These are phyloP conservation scores for Babesia caballi DNA, from an alignment of 169 alveolate species.

Conservation along the genomic window DNA sequence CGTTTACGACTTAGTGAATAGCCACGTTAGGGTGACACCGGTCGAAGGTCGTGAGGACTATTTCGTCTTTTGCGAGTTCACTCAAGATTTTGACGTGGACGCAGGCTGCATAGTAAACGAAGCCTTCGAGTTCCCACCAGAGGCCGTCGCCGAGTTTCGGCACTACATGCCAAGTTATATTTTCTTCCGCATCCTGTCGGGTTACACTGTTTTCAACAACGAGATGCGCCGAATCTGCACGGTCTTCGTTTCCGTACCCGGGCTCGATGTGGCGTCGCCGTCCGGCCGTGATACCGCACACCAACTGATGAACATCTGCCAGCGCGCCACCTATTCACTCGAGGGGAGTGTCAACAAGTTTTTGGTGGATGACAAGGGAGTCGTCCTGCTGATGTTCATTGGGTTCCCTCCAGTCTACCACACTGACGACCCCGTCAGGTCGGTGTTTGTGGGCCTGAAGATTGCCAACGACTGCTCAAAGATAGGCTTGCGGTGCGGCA, in stretches of 20 bases:
- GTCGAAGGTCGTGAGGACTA: constrained; percentile 16
- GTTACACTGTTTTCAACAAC: constrained; percentile 74
- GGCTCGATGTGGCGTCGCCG: constrained; percentile 67
- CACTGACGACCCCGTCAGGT: constrained; percentile 79
- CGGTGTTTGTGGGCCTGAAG: constrained; percentile 75
- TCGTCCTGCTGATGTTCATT: constrained; percentile 72
- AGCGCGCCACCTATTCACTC: constrained; percentile 40
- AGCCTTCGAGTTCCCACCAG: constrained; percentile 13
- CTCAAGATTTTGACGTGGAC: constrained; percentile 36
- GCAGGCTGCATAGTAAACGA: constrained; percentile 47
- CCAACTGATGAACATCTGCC: constrained; percentile 47
- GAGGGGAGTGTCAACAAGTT: constrained; percentile 80
- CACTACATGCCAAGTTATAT: constrained; percentile 77
- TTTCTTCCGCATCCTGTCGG: constrained; percentile 66
- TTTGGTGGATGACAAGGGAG: constrained; percentile 81
- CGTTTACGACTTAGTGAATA: constrained; percentile 35
- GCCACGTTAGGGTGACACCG: not conserved
- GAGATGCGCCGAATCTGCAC: constrained; percentile 79
- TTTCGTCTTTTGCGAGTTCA: constrained; percentile 2
- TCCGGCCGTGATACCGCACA: constrained; percentile 67
- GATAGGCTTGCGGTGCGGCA: constrained; percentile 72
- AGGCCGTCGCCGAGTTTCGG: constrained; percentile 38
- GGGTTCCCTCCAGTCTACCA: constrained; percentile 84
- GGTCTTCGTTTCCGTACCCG: constrained; percentile 75
- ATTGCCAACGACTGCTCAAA: constrained; percentile 68